Evolutionary conservation across 345 rosid species (phyloP), one percentile per base, ranked within the genome.

Genomic region (Cardamine resedifolia): DNA sequence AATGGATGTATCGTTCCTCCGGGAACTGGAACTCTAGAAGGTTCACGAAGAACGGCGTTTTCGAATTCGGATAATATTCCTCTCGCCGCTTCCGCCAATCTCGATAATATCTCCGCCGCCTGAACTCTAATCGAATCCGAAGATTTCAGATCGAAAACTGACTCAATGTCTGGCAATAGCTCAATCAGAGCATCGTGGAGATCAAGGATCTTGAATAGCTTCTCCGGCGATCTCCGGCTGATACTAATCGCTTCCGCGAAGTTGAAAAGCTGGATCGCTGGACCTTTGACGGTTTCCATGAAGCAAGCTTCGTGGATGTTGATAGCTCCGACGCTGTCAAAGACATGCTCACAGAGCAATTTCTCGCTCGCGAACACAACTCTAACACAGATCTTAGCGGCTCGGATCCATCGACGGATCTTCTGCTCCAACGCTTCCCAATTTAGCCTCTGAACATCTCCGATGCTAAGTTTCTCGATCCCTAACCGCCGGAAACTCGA

Each of bases 1-100:
- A 94, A 81, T 4, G 98, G 98, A 83, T 94, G 98, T 77, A 94
- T 84, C 0, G 96, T 92, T 23, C 98, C 98, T 20, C 96, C 98
- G 1, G 97, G 98, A n/a, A 90, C 92, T 0, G 88, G 87, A 27
- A 88, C 91, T 34, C 45, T 82, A 0, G 97, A 89, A 5, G 98
- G 97, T 62, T 94, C 98, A 38, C 88, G 79, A 18, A 94, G 78
- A 24, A 94, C 87, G 0, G 97, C 97, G 72, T 76, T 90, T 78
- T 94, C 98, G 51, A 94, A 94, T 83, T 94, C 98, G 0, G 97
- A 90, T 45, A 94, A 53, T 53, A 89, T 94, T 79, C 98, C 98
- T 27, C 97, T 82, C 7, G 90, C 98, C 0, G 97, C 98, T 76
- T 94, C 97, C 6, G 92, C 96, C 21, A 94, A 80, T 71, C 97